Conservation (phyloP, 495 filamentous ascomycete genomes). For the Margaritispora aquatica region DNA sequence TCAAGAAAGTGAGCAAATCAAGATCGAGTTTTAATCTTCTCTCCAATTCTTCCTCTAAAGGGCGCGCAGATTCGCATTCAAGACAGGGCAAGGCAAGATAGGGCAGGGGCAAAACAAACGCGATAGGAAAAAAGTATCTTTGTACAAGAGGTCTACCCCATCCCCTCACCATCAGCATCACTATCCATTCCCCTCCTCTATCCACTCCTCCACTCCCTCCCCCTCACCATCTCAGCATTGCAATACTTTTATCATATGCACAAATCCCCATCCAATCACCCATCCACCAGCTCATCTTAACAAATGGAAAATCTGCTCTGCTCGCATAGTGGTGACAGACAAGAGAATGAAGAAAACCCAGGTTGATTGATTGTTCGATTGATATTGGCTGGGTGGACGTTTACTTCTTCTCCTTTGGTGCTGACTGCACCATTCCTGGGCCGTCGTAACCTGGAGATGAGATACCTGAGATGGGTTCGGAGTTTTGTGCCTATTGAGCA, state of each 20-base stretch:
- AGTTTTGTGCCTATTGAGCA: slow-evolving; percentile 63
- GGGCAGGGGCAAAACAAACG: too few species aligned
- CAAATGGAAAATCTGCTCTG: too few species aligned
- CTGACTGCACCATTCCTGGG: slow-evolving; percentile 76
- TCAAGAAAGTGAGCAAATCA: too few species aligned
- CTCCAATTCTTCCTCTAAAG: too few species aligned
- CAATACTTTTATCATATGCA: slow-evolving; percentile 6
- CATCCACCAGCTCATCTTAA: not conserved
- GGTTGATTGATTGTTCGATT: not conserved
- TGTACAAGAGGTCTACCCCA: slow-evolving; percentile 6
- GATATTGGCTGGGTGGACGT: not conserved
- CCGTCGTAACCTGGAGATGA: slow-evolving; percentile 74
- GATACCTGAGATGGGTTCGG: slow-evolving; percentile 86
- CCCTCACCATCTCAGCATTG: not conserved
- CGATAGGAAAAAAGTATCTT: too few species aligned
- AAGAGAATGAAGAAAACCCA: too few species aligned
- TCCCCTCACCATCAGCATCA: not conserved
- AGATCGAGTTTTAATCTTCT: too few species aligned
- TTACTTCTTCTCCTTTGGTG: slow-evolving; percentile 22
- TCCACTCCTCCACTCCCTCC: not conserved
- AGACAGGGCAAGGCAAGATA: not conserved
- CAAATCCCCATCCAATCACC: not conserved
- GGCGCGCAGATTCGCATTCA: not conserved
- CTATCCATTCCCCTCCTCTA: too few species aligned
- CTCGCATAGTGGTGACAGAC: too few species aligned